Percentiles rank a stretch among this genome's conserved stretches.
Conservation (phyloP, 495 filamentous ascomycete species). For the Xylaria telfairii region DNA sequence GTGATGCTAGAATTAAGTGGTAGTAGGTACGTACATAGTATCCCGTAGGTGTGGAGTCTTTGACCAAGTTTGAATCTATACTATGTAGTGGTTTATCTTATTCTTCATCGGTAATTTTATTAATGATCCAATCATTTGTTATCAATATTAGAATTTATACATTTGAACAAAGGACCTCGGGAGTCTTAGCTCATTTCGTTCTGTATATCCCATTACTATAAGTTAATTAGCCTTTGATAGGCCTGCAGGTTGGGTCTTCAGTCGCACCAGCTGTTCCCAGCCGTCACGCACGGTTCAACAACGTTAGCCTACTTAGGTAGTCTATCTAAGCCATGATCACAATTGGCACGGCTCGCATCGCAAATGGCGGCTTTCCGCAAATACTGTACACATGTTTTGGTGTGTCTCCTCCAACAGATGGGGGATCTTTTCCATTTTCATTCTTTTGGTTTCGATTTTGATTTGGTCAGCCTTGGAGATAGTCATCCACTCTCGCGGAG, state of each 20-base stretch:
- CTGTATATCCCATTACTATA: too few relatives aligned
- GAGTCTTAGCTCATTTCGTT: too few relatives aligned
- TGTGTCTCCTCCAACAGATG: background rate
- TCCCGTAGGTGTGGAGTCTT: too few relatives aligned
- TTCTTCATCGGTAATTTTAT: too few relatives aligned
- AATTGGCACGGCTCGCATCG: background rate
- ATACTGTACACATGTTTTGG: constrained; percentile 9
- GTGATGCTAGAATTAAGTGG: too few relatives aligned
- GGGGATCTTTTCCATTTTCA: background rate
- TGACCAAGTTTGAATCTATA: too few relatives aligned
- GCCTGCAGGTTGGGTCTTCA: background rate
- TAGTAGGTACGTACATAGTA: too few relatives aligned
- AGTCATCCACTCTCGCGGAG: background rate
- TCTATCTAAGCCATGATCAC: background rate
- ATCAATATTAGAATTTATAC: too few relatives aligned
- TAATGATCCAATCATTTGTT: too few relatives aligned
- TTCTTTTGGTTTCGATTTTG: constrained; percentile 5
- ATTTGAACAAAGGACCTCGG: too few relatives aligned
- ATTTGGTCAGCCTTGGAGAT: constrained; percentile 7
- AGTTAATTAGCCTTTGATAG: too few relatives aligned
- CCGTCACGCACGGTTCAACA: background rate
- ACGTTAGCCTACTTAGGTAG: background rate
- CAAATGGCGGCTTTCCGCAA: background rate
- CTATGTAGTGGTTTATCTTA: too few relatives aligned
- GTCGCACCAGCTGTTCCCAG: background rate